Evolutionary conservation across 305 asterid genomes (phyloP), one percentile per base, ranked within the genome.

Genomic region (Rubia balearica): DNA sequence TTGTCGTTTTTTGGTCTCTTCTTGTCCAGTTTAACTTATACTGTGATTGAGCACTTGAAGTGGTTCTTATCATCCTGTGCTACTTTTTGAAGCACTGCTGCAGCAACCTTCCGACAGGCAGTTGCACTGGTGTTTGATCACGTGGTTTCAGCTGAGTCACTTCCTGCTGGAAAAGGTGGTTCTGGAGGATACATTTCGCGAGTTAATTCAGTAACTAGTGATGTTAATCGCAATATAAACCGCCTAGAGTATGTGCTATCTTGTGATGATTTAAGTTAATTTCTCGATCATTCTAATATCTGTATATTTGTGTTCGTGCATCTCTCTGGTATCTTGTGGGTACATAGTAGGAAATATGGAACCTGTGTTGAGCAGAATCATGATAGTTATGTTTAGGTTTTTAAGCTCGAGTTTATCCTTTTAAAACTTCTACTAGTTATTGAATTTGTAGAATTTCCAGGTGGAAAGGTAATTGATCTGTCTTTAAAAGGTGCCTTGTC

Each of bases 101-200:
- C 99, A 80, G 99, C 99, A 89, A 94, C 99, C 67, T 91, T 94
- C 89, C 87, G 99, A 79, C 99, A 94, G 81, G 96, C 97, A 76
- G 99, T 88, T 74, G 99, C 99, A 55, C 80, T 94, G 89, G 88
- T 94, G 78, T 94, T 94, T 82, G 99, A 94, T 84, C 89, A 84
- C 21, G 96, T 94, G 80, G 83, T 88, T 79, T 65, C 71, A 68
- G 84, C 91, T 67, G 99, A 94, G 83, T 87, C 97, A 74, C 87
- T 94, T 71, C 96, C 98, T 69, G 81, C 91, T 0, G 99, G 92
- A 56, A 88, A 86, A 79, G 81, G 83, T 83, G 88, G 93, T 79
- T 89, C 96, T 76, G 96, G 96, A 76, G 95, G 94, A 81, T 82
- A 89, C 80, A 74, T 81, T 76, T 83, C 96, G 71, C 86, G 99